Conservation (phyloP, 192 early-diverging fungal genomes). For the Linderina pennispora region DNA sequence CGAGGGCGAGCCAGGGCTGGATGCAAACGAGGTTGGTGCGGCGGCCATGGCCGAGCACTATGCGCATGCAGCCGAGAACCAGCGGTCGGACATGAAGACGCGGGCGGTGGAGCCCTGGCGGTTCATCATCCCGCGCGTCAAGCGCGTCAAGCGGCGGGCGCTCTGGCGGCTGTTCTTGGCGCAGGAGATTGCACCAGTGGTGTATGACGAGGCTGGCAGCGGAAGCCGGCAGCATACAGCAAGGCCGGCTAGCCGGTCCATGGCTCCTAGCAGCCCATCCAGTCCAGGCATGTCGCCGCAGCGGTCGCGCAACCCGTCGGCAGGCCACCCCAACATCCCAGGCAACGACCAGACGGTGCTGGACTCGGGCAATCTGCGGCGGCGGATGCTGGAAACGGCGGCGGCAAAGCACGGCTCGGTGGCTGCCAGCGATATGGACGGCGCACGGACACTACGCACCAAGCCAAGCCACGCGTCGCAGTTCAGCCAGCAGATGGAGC, state of each 20-base stretch:
- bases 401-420: not conserved
- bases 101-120: slow-evolving; percentile 39
- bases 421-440: not conserved
- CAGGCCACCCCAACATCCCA: not conserved
- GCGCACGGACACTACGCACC: slow-evolving; percentile 4
- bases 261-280: slow-evolving; percentile 1
- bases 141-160: slow-evolving; percentile 42
- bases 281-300: slow-evolving; percentile 13
- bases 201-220: slow-evolving; percentile 22
- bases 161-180: slow-evolving; percentile 47
- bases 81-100: slow-evolving; percentile 14
- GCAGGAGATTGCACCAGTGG: slow-evolving; percentile 31
- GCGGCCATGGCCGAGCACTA: slow-evolving; percentile 3
- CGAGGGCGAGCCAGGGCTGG: not conserved
- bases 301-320: not conserved
- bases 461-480: slow-evolving; percentile 16
- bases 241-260: not conserved
- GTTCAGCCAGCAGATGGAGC: not conserved
- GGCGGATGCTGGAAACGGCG: slow-evolving; percentile 18
- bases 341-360: not conserved
- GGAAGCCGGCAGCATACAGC: not conserved
- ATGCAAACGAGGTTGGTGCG: not conserved
- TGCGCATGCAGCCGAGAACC: slow-evolving; percentile 10
- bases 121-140: slow-evolving; percentile 35
- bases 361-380: slow-evolving; percentile 9